Evolutionary conservation across 2,329 filamentous ascomycete species (phyloP).

Genomic region (Fusarium sp.): DNA sequence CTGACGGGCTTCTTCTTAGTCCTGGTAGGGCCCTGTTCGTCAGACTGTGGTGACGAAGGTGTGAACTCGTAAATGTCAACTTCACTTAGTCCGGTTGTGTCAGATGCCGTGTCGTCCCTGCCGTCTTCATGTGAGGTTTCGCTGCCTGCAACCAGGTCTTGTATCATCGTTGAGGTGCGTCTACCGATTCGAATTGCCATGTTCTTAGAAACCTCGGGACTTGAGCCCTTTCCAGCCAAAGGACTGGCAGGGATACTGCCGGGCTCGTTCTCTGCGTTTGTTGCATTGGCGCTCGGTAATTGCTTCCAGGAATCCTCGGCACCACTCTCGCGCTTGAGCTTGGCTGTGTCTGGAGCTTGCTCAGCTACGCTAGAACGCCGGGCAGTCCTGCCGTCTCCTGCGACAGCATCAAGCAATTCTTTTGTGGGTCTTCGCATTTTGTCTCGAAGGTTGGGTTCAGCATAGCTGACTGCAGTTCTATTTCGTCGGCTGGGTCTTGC

Average conservation of each 20-base stretch:
- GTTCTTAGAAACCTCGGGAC: slow-evolving; percentile 48
- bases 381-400: slow-evolving; percentile 68
- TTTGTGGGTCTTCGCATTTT: slow-evolving; percentile 88
- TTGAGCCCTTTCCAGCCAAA: slow-evolving; percentile 55
- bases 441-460: slow-evolving; percentile 81
- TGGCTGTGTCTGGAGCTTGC: slow-evolving; percentile 42
- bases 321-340: slow-evolving; percentile 52
- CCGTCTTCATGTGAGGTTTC: slow-evolving; percentile 27
- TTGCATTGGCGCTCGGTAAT: slow-evolving; percentile 33
- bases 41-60: slow-evolving; percentile 58
- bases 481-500: slow-evolving; percentile 75
- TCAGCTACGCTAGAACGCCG: slow-evolving; percentile 56
- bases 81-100: slow-evolving; percentile 45
- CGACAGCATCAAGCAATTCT: slow-evolving; percentile 79
- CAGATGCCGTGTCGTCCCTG: slow-evolving; percentile 31
- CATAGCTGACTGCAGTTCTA: slow-evolving; percentile 79
- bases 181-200: slow-evolving; percentile 57
- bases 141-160: slow-evolving; percentile 22
- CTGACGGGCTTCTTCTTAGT: slow-evolving; percentile 42
- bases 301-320: slow-evolving; percentile 49
- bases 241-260: slow-evolving; percentile 54
- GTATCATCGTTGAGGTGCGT: slow-evolving; percentile 51
- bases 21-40: slow-evolving; percentile 47
- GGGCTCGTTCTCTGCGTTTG: slow-evolving; percentile 23
- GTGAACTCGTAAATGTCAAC: slow-evolving; percentile 68